Percentiles rank a stretch among this genome's conserved stretches.
These are phyloP conservation scores for Ensete glaucum DNA, from an alignment of 176 grass and related monocot species.

Conservation along the genomic window DNA sequence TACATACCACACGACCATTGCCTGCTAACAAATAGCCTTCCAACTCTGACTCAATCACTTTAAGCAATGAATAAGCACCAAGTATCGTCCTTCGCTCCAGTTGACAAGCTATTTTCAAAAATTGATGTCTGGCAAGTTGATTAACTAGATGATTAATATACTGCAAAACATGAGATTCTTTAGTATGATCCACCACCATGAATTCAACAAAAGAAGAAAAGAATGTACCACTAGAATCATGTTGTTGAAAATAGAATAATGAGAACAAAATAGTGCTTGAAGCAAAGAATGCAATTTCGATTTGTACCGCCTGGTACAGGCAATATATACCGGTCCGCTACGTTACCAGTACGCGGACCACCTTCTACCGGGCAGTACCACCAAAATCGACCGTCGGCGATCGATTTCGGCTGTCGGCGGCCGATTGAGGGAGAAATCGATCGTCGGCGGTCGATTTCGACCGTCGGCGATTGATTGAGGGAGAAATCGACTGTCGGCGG, in stretches of 20 bases:
- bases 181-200: neutral
- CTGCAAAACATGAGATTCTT: slow-evolving; percentile 34
- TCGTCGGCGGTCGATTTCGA: too few relatives aligned
- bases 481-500: too few relatives aligned
- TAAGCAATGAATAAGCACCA: slow-evolving; percentile 55
- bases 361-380: too few relatives aligned
- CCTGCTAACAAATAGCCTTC: slow-evolving; percentile 61
- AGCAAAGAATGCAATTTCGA: neutral
- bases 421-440: too few relatives aligned
- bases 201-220: neutral
- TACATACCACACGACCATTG: slow-evolving; percentile 52
- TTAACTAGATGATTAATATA: slow-evolving; percentile 82
- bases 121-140: slow-evolving; percentile 58
- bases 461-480: too few relatives aligned
- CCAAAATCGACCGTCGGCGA: too few relatives aligned
- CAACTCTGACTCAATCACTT: slow-evolving; percentile 66
- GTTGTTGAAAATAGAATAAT: neutral
- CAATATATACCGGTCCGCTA: too few relatives aligned
- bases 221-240: neutral
- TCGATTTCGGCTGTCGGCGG: too few relatives aligned
- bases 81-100: slow-evolving; percentile 48
- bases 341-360: too few relatives aligned
- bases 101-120: slow-evolving; percentile 72
- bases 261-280: neutral
- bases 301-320: too few relatives aligned